Base-by-base conservation (phyloP, 257 asterid genomes). In the Solanum piurae region DNA sequence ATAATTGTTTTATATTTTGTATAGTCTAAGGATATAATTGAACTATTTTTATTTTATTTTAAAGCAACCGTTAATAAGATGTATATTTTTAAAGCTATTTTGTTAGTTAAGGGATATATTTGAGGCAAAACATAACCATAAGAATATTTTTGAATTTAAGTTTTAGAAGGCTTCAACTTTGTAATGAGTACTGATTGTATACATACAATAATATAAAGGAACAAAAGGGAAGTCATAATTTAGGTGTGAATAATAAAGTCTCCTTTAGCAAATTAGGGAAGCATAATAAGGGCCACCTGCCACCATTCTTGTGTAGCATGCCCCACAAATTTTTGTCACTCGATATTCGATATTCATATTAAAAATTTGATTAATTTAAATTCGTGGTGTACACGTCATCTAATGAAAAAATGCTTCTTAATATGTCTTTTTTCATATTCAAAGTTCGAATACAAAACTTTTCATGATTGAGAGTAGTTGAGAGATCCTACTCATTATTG, bases 131-230 rank as follows among this genome's bases (percentile, higher is more conserved):
- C 10, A 18, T 52, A 16, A 18, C 55, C 18, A 52, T 52, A 52
- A 52, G 4, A 52, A 52, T 52, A 52, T 52, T 52, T 52, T 52
- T 18, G 27, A 73, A 36, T 83, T 83, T 33, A 84, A 36, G 31
- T 62, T 36, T 62, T 3, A 23, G 2, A 2, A 18, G 5, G 5
- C 2, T 62, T 84, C 76, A 36, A 14, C 34, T 66, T 62, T 87
- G 89, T 71, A 87, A 90, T 93, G 92, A 92, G 89, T 87, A 80
- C 83, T 75, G 46, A 83, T 89, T 46, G 76, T 89, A 84, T 62
- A 49, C 21, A 16, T 52, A 62, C n/a, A 69, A 66, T 27, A 27
- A 66, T 68, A 68, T 36, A 68, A 74, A 66, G 89, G 87, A 88
- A 86, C 91, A 88, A 88, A 68, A 20, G 49, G 20, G 58, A 36